Base-by-base conservation (phyloP, 805 yeast species). In the Starmerella khaoyaiensis region DNA sequence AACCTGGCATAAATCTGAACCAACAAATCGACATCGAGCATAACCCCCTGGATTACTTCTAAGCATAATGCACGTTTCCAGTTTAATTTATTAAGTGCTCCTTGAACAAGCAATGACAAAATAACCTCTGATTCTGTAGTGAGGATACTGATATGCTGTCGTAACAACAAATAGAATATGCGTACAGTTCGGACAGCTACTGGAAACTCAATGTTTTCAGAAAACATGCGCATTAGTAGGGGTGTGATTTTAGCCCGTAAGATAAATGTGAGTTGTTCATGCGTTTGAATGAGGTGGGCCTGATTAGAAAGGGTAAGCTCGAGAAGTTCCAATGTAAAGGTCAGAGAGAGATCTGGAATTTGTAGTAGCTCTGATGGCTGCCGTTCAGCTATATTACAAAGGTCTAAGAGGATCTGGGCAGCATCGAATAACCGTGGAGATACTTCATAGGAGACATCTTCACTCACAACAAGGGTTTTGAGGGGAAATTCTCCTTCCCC, bases 41-140 rank as follows among this genome's bases (percentile, higher is more conserved):
- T 68, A 0, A 83, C 54, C 0, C 69, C 69, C 34, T 67, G 69
- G 51, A 72, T 79, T 9, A 82, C 68, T 55, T 87, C 98, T 31
- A 83, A 57, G 1, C 84, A 71, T 11, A 84, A 55, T 2, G 74
- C 67, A 42, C 74, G 72, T 45, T 79, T 81, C 96, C 96, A 87
- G 5, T 51, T 40, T 15, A 11, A n/a, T 8, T 14, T 14, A 2
- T 76, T 74, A 0, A 75, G 66, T 1, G 76, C 64, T n/a, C 81
- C 52, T 52, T 80, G 93, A 14, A 79, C 80, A 23, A 84, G 57
- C 19, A 79, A 62, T 0, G 93, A 75, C 12, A 87, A 58, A 2
- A 86, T 72, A 5, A 83, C 84, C 51, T 84, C 95, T 19, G 80
- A 67, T 56, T 87, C 96, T 22, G 79, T 68, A 35, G 72, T 77